Base-by-base conservation (phyloP, 768 basidiomycete species). In the Clitopilus passeckerianus region DNA sequence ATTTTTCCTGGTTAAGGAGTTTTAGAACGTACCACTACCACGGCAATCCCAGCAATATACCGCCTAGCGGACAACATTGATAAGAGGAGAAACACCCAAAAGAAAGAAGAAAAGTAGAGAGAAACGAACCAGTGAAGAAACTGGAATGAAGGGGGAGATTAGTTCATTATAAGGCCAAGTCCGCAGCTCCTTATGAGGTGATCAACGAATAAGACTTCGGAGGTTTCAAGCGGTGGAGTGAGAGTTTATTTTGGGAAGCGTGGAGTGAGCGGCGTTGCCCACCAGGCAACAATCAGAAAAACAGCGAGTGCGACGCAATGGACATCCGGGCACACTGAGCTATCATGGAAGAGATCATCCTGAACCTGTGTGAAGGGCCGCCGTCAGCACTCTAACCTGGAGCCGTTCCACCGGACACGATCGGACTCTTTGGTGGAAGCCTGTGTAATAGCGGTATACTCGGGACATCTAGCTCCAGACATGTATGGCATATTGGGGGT, bases 141-240 rank as follows among this genome's bases (percentile, higher is more conserved):
- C 57, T 18, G 24, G 46, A 50, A 57, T 15, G 41, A n/a, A 52
- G 22, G 33, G 34, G 22, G 20, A 50, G 46, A n/a, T 52, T 33
- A 30, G 43, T 34, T 56, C 50, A 57, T 60, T 62, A 65, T 63
- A 62, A 34, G 33, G 56, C 56, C 34, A 16, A 30, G 56, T 61
- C 58, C 64, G 63, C 63, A 50, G 46, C 22, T 50, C 22, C 18
- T 50, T 50, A 50, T 50, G 46, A 65, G 64, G 44, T 61, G 53
- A 43, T 55, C 35, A 62, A 56, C 34, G 30, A n/a, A 54, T 35
- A 34, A 55, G 58, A 56, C 23, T 59, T 53, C 8, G 22, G 23
- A 43, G 53, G 59, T 62, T 56, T 59, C 34, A 58, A 62, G 34
- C 60, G 20, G 56, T 63, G 64, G 64, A 61, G 64, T 65, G 62